Percentiles rank a stretch among this genome's conserved stretches.
These are phyloP conservation scores for Penicillium sp. DNA, from an alignment of 2,329 filamentous ascomycete species.

Conservation along the genomic window DNA sequence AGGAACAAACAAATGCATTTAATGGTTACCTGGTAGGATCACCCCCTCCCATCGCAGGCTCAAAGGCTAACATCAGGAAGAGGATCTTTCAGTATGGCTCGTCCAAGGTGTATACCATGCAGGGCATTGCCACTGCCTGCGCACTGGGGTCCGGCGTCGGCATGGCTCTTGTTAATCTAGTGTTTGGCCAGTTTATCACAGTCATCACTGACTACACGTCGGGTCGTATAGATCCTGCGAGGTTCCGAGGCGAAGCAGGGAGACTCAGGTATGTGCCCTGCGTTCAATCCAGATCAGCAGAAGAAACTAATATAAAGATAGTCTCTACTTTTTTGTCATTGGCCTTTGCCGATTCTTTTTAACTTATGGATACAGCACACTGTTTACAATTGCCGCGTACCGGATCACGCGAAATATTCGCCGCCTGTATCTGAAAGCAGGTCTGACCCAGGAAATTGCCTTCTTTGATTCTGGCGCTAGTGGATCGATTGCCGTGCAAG, in stretches of 20 bases:
- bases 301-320: conserved; percentile 5
- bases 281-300: not conserved
- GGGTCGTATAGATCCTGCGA: conserved; percentile 10
- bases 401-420: conserved; percentile 13
- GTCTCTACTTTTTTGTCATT: conserved; percentile 33
- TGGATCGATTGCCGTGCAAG: conserved; percentile 26
- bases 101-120: conserved; percentile 3
- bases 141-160: conserved; percentile 22
- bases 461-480: conserved; percentile 24
- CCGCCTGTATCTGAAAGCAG: conserved; percentile 13
- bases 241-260: conserved; percentile 9
- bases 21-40: not conserved
- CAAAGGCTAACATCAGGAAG: not conserved
- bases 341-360: conserved; percentile 29
- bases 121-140: conserved; percentile 2
- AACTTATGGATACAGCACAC: conserved; percentile 27
- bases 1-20: not conserved
- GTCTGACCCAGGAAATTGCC: conserved; percentile 26
- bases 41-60: not conserved
- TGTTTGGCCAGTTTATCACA: conserved; percentile 28
- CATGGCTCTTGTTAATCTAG: conserved; percentile 32
- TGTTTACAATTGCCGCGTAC: conserved; percentile 7
- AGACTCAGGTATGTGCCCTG: conserved; percentile 13
- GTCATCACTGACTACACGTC: conserved; percentile 19
- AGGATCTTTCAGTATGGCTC: conserved; percentile 9